A percentile compares a stretch with the other conserved stretches of the same genome.
These are phyloP conservation scores for Vitis hybrid DNA, from an alignment of 177 flowering plant species.

Conservation along the genomic window DNA sequence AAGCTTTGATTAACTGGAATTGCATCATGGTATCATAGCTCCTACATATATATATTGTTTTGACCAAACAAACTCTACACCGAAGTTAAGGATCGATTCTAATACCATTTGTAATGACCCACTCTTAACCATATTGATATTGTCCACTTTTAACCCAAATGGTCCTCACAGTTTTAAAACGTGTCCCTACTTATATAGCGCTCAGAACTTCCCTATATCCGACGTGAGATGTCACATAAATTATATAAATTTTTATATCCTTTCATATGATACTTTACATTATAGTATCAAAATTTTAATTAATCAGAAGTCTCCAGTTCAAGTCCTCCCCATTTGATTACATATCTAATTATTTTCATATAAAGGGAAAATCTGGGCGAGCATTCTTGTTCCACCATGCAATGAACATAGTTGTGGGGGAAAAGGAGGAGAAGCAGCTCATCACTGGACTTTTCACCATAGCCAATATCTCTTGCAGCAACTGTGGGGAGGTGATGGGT, in stretches of 20 bases:
- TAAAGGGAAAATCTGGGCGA: conserved; percentile 38
- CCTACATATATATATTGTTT: too few relatives aligned
- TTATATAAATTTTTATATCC: too few relatives aligned
- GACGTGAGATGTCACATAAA: too few relatives aligned
- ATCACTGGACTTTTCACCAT: conserved; percentile 32
- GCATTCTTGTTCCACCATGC: conserved; percentile 42
- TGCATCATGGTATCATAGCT: too few relatives aligned
- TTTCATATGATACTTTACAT: too few relatives aligned
- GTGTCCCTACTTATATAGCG: too few relatives aligned
- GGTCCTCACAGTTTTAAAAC: too few relatives aligned
- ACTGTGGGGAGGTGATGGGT: conserved; percentile 43
- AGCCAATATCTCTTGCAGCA: conserved; percentile 32
- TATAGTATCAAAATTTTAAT: too few relatives aligned
- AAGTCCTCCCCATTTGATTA: too few relatives aligned
- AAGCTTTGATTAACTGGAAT: too few relatives aligned
- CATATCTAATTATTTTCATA: not conserved
- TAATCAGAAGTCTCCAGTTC: too few relatives aligned
- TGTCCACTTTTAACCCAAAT: too few relatives aligned
- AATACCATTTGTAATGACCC: rapidly evolving
- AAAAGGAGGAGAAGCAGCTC: conserved; percentile 25
- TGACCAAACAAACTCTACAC: rapidly evolving
- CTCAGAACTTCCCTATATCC: rapidly evolving
- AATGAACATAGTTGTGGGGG: conserved; percentile 41
- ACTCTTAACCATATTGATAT: rapidly evolving
- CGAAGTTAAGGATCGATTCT: rapidly evolving